A percentile compares a stretch with the other conserved stretches of the same genome.
Conservation (phyloP, 2,329 filamentous ascomycete species). For the Fusarium pseudocircinatum region DNA sequence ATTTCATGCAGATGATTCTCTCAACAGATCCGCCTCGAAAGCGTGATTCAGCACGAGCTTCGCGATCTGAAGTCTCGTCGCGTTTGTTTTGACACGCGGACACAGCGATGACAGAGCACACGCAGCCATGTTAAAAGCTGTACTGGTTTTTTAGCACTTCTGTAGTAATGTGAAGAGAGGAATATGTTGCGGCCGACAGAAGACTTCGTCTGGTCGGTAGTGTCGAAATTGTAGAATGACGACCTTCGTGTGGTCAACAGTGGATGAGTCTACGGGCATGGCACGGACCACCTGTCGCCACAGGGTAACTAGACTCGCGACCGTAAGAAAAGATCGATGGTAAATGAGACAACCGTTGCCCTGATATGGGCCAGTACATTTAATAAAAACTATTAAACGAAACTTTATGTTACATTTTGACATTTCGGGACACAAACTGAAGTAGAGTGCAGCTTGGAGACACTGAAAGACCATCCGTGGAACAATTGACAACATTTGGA, state of each 20-base stretch:
- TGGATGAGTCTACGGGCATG: background rate
- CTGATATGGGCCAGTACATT: no score
- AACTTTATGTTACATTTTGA: rapidly evolving
- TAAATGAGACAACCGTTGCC: no score
- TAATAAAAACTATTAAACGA: background rate
- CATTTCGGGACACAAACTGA: rapidly evolving
- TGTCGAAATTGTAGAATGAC: background rate
- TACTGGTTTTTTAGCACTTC: rapidly evolving
- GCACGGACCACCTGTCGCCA: background rate
- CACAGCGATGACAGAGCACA: no score
- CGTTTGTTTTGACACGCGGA: background rate
- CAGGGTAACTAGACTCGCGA: background rate
- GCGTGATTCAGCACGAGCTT: background rate
- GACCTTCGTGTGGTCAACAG: rapidly evolving
- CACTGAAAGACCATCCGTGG: background rate
- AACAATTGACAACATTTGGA: rapidly evolving
- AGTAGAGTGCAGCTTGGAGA: rapidly evolving
- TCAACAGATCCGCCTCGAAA: no score
- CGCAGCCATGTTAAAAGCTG: rapidly evolving
- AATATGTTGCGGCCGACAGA: no score
- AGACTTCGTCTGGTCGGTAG: background rate
- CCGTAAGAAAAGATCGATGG: rapidly evolving
- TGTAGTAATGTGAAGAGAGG: rapidly evolving
- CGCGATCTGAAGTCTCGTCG: background rate
- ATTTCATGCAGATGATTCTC: no score